Percentiles rank a stretch among this genome's conserved stretches.
phyloP scores from a whole-genome alignment of 1,139 yeast species.

The Geotrichum bryndzae region DNA sequence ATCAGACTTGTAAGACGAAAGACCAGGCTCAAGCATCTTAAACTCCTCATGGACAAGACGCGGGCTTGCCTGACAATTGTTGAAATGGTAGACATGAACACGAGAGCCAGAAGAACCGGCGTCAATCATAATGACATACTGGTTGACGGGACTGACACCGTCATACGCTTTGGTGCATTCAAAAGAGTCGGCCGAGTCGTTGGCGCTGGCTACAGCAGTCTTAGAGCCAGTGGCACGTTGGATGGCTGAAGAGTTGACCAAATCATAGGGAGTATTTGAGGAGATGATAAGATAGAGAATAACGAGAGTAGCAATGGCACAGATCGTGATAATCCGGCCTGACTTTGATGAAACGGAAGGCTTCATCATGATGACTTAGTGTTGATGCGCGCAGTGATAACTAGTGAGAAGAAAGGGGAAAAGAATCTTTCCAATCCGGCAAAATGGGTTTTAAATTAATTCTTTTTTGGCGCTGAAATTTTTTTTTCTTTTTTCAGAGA shows the following conservation, averaged over 20 bases:
- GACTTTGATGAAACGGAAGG: slow-evolving; percentile 14
- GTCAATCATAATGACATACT: slow-evolving; percentile 80
- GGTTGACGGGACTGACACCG: slow-evolving; percentile 36
- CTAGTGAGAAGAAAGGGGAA: background rate
- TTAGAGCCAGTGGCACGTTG: background rate
- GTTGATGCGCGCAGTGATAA: background rate
- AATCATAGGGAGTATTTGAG: slow-evolving; percentile 4
- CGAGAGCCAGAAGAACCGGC: slow-evolving; percentile 97
- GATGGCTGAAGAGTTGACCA: background rate
- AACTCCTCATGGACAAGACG: slow-evolving; percentile 63
- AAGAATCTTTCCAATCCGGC: background rate
- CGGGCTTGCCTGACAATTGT: slow-evolving; percentile 73
- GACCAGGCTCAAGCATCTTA: slow-evolving; percentile 81
- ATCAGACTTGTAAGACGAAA: slow-evolving; percentile 76
- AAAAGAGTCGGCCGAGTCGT: slow-evolving; percentile 17
- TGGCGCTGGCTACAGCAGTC: background rate
- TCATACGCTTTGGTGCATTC: slow-evolving; percentile 34
- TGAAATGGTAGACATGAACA: slow-evolving; percentile 80
- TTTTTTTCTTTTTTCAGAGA: background rate
- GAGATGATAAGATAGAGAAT: slow-evolving; percentile 10
- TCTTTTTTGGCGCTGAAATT: background rate
- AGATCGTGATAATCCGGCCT: slow-evolving; percentile 12
- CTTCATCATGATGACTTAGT: background rate
- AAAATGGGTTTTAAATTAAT: background rate
- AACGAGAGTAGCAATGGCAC: slow-evolving; percentile 10